Evolutionary conservation across 495 filamentous ascomycete species (phyloP), one percentile per base, ranked within the genome.

Genomic region (Aspergillus olivimuriae): DNA sequence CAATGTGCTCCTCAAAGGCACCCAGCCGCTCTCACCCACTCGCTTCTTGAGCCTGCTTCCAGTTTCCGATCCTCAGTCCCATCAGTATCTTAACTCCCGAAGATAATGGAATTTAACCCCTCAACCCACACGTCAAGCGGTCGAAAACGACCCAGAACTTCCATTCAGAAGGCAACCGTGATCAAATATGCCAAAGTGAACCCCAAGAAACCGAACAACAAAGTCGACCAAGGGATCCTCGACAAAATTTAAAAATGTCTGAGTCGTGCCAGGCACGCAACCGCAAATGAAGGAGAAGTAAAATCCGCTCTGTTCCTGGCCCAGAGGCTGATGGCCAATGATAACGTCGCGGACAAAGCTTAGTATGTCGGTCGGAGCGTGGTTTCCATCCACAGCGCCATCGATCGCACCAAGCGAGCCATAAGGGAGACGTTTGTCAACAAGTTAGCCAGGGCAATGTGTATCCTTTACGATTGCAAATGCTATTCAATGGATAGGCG

Each of bases 201-300:
- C 20, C 17, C 20, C 18, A 40, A 28, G 3, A 46, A 26, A 49
- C 11, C 22, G 15, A 37, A 34, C 31, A 34, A 34, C 31, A 34
- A 34, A 5, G 17, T 47, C 21, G 42, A 52, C 30, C 36, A 44
- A 35, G 39, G 12, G 11, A 47, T 61, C 17, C 41, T 66, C 8
- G 48, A 57, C 4, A 47, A 54, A 17, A 61, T 63, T 45, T 50
- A 56, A 47, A 66, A 66, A 49, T 61, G 58, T 34, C 51, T 61
- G 16, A 43, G 33, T 9, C 51, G 52, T 17, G 55, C 55, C 20
- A 46, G 55, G 16, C 58, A 66, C 33, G 19, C 45, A 12, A 52
- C 38, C 41, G 40, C 51, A 17, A 47, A 48, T 16, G 54, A 58
- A 22, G 39, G 41, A 2, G 60, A 63, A 38, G 55, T 52, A 22